These are phyloP conservation scores for Pichia deserticola DNA, from an alignment of 805 yeast species.

Conservation along the genomic window DNA sequence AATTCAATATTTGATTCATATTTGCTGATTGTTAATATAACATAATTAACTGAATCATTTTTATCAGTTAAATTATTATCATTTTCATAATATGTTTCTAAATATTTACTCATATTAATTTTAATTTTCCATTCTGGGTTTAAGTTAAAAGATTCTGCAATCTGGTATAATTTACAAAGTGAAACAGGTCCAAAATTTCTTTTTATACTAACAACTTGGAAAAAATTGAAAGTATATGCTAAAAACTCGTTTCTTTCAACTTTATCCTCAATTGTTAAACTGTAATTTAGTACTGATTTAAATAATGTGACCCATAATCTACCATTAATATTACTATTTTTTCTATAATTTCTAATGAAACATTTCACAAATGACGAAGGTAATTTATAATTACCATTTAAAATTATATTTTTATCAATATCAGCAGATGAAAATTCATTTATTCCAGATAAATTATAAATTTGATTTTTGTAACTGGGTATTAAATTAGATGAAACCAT, in stretches of 20 bases:
- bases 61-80: background rate
- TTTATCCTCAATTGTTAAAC: background rate
- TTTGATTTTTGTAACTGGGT: background rate
- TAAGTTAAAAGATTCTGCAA: background rate
- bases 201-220: background rate
- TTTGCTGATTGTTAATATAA: background rate
- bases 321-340: background rate
- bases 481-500: background rate
- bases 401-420: background rate
- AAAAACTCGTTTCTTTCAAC: background rate
- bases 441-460: background rate
- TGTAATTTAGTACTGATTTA: background rate
- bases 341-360: background rate
- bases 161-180: background rate
- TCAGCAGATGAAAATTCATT: background rate
- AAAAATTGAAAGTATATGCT: background rate
- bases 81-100: background rate
- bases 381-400: background rate
- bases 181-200: background rate
- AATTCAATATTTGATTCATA: constrained; percentile 1
- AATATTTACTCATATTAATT: background rate
- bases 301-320: background rate
- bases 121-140: background rate
- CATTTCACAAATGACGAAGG: background rate
- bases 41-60: background rate